These are phyloP conservation scores for Candida neerlandica DNA, from an alignment of 1,139 yeast genomes.

Conservation along the genomic window DNA sequence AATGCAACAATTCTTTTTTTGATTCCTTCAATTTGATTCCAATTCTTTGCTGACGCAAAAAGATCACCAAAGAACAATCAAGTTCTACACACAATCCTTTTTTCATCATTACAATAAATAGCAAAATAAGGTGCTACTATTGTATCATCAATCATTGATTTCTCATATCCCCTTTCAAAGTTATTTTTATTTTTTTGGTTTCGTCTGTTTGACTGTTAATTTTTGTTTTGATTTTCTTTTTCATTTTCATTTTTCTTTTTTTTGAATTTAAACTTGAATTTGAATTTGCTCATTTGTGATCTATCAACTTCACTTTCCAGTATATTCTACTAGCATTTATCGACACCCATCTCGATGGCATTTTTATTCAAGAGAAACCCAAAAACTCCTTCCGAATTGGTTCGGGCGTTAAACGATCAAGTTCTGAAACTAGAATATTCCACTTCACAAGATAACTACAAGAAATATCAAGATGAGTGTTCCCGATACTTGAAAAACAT, in stretches of 20 bases:
- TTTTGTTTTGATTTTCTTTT: not conserved
- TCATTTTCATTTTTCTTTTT: not conserved
- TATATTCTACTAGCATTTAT: not conserved
- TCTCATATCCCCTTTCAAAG: not conserved
- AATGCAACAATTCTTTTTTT: not conserved
- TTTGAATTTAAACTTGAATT: no score
- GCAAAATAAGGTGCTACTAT: not conserved
- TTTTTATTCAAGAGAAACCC: constrained; percentile 89
- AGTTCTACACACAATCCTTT: not conserved
- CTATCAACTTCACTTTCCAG: not conserved
- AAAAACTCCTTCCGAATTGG: constrained; percentile 86
- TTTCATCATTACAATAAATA: not conserved
- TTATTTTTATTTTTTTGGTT: not conserved
- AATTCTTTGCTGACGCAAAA: not conserved
- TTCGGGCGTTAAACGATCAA: constrained; percentile 74
- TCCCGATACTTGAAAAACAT: constrained; percentile 68
- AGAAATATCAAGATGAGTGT: constrained; percentile 75
- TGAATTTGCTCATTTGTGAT: constrained; percentile 2
- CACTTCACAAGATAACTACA: constrained; percentile 50
- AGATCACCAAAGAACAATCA: not conserved
- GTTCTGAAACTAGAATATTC: constrained; percentile 59
- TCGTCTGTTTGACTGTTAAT: not conserved
- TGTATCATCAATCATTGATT: not conserved
- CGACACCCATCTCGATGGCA: constrained; percentile 60
- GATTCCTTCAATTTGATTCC: not conserved